Base-by-base conservation (phyloP, 1,139 yeast species). In the Diutina ranongensis region DNA sequence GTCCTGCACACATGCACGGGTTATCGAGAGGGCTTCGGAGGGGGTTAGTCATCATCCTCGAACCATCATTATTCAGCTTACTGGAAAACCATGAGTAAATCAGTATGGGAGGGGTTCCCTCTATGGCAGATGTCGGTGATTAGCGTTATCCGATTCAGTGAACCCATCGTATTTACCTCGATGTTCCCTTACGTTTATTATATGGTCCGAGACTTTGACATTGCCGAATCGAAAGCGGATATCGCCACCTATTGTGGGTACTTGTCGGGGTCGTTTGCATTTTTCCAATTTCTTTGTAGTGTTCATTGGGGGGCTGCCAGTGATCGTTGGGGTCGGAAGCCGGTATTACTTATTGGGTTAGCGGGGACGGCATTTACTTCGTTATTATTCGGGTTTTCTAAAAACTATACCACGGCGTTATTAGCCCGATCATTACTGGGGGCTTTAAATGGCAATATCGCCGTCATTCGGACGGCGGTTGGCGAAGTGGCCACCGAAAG, bases 161-260 rank as follows among this genome's bases (percentile, higher is more conserved):
- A 52, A 44, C 55, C 55, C 27, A 51, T 52, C 46, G 45, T 54
- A 13, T 52, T 52, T 50, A 52, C 55, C 16, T 50, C 53, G 36
- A 49, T 52, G 13, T 52, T 52, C 45, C 55, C 55, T 13, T 52
- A 52, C 46, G 47, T 52, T 2, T 52, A 52, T 34, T 52, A 51
- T 44, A 52, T 52, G 55, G 49, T 52, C 27, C 49, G 53, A 7
- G 54, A 51, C 27, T 52, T 52, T 35, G 48, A 47, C 38, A 34
- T 52, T 38, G 49, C 54, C 12, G 35, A 49, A 3, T 49, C 48
- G 35, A 50, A 52, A n/a, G 46, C 52, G 9, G 49, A 52, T 20
- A 50, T 51, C 32, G 49, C 51, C 35, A 46, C 46, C 5, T 52
- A 49, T 45, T 49, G 54, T 4, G 54, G 55, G 9, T 49, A 51